phyloP scores from a whole-genome alignment of 116 monocot genomes.

The Phalaenopsis hybrid region DNA sequence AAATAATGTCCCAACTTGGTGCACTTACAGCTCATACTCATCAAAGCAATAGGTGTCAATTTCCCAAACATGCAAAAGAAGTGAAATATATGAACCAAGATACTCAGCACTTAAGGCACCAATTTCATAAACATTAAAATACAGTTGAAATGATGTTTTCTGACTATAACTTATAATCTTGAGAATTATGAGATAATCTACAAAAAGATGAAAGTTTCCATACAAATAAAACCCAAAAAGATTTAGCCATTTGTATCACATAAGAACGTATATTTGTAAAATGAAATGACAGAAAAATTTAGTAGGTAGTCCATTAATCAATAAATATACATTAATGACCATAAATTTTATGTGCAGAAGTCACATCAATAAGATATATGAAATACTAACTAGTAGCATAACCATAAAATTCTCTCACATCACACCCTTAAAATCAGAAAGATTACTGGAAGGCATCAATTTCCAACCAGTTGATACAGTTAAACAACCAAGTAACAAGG shows the following conservation, averaged over 20 bases:
- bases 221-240: neutral
- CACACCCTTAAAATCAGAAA: neutral
- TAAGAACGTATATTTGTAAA: neutral
- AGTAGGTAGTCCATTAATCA: neutral
- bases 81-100: neutral
- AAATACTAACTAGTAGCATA: neutral
- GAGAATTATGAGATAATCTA: neutral
- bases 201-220: neutral
- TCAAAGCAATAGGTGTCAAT: neutral
- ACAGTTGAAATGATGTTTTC: neutral
- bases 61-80: neutral
- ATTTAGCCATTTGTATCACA: neutral
- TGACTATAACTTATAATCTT: neutral
- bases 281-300: neutral
- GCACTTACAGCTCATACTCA: neutral
- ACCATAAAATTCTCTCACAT: neutral
- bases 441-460: neutral
- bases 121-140: slow-evolving; percentile 4
- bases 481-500: neutral
- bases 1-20: neutral
- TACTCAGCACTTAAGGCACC: neutral
- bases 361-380: neutral
- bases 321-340: neutral
- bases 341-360: neutral
- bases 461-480: neutral